Percentiles rank a stretch among this genome's conserved stretches.
phyloP scores from a whole-genome alignment of 1,139 yeast species.

The Geotrichum bryndzae region DNA sequence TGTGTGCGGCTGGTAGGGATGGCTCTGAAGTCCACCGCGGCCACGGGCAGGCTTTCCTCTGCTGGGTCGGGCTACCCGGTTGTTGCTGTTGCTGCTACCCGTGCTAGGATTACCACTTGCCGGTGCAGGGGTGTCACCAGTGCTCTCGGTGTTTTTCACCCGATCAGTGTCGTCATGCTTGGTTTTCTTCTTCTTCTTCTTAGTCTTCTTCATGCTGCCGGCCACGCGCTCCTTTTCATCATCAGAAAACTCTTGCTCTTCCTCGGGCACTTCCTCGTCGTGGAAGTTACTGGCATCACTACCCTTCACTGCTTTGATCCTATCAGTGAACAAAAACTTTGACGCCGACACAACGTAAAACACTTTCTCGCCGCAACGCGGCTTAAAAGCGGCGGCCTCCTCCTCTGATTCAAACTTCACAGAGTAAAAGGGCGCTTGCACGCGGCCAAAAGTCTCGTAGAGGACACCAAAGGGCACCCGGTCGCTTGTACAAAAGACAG shows the following conservation, averaged over 20 bases:
- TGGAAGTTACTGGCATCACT: slow-evolving; percentile 92
- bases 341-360: slow-evolving; percentile 79
- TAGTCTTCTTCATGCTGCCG: slow-evolving; percentile 53
- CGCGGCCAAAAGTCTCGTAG: slow-evolving; percentile 85
- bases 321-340: slow-evolving; percentile 69
- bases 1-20: not conserved
- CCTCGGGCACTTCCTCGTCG: slow-evolving; percentile 89
- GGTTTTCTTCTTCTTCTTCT: slow-evolving; percentile 47
- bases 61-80: not conserved
- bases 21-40: not conserved
- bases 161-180: slow-evolving; percentile 13
- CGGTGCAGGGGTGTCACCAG: not conserved
- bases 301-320: slow-evolving; percentile 66
- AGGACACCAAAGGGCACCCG: slow-evolving; percentile 70
- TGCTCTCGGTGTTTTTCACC: not conserved
- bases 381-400: slow-evolving; percentile 43
- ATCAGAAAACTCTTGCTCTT: slow-evolving; percentile 91
- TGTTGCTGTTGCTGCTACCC: not conserved
- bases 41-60: not conserved
- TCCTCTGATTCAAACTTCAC: slow-evolving; percentile 58
- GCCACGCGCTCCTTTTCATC: slow-evolving; percentile 70
- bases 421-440: slow-evolving; percentile 77
- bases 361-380: slow-evolving; percentile 51
- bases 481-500: slow-evolving; percentile 74
- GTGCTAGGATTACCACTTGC: not conserved